Conservation (phyloP, 2,329 filamentous ascomycete genomes). For the Microsporum ferrugineum region DNA sequence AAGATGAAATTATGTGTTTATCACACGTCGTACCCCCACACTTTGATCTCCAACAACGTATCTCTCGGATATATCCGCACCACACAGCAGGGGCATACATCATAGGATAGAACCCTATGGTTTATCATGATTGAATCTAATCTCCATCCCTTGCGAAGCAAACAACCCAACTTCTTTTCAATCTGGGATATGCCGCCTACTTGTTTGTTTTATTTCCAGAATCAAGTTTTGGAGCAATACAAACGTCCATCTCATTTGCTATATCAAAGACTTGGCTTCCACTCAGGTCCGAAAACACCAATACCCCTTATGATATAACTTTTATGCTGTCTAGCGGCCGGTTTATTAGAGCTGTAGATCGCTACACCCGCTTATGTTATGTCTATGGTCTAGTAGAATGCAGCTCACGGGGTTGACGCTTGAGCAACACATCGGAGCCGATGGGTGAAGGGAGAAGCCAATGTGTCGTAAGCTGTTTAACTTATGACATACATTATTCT, state of each 20-base stretch:
- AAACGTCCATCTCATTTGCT: neutral
- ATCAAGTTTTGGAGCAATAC: slow-evolving; percentile 1
- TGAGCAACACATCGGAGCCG: neutral
- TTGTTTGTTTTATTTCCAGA: neutral
- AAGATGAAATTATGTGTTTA: neutral
- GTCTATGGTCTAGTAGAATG: neutral
- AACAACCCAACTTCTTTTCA: neutral
- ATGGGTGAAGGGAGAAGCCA: neutral
- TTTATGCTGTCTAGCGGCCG: neutral
- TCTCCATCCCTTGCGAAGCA: neutral
- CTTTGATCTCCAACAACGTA: neutral
- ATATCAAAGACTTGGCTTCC: neutral
- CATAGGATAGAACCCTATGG: neutral
- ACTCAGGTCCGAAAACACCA: neutral
- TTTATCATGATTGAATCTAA: neutral
- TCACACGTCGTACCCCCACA: neutral
- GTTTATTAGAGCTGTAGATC: neutral
- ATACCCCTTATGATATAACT: neutral
- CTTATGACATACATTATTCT: neutral
- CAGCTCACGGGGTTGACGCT: neutral
- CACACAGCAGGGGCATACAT: neutral
- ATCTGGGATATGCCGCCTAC: too few species aligned
- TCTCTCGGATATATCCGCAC: neutral
- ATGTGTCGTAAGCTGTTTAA: slow-evolving; percentile 1
- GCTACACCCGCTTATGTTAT: neutral